A percentile compares a stretch with the other conserved stretches of the same genome.
These are phyloP conservation scores for Boletus coccyginus DNA, from an alignment of 768 basidiomycete species.

Conservation along the genomic window DNA sequence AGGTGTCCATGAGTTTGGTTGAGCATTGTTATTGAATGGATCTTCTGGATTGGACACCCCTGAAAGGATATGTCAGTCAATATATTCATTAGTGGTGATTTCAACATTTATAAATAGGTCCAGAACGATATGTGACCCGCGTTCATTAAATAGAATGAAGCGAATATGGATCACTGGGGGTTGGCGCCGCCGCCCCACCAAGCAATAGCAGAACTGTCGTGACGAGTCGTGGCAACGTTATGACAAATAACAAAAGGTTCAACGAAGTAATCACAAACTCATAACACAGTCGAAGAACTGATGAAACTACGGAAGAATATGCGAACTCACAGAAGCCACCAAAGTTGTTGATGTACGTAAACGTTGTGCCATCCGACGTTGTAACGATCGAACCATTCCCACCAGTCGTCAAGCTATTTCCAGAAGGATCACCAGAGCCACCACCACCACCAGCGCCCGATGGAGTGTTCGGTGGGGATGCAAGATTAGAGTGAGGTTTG, in stretches of 20 bases:
- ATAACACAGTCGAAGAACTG: neutral
- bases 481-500: conserved; percentile 14
- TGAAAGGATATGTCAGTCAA: conserved; percentile 24
- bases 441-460: neutral
- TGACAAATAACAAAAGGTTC: neutral
- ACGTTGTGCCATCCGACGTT: conserved; percentile 63
- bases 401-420: conserved; percentile 38
- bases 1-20: conserved; percentile 77
- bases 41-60: conserved; percentile 67
- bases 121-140: neutral
- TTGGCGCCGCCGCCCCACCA: neutral
- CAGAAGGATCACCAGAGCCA: conserved; percentile 3
- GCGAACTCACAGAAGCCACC: conserved; percentile 63
- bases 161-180: neutral
- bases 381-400: conserved; percentile 68
- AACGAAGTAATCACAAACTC: neutral
- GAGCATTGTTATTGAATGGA: conserved; percentile 74
- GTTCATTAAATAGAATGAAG: neutral
- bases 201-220: no score
- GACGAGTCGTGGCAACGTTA: neutral
- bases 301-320: neutral
- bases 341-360: conserved; percentile 76
- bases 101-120: neutral
- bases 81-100: neutral
- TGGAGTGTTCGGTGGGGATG: neutral